Base-by-base conservation (phyloP, 768 basidiomycete species). In the Lanmaoa rubissima region DNA sequence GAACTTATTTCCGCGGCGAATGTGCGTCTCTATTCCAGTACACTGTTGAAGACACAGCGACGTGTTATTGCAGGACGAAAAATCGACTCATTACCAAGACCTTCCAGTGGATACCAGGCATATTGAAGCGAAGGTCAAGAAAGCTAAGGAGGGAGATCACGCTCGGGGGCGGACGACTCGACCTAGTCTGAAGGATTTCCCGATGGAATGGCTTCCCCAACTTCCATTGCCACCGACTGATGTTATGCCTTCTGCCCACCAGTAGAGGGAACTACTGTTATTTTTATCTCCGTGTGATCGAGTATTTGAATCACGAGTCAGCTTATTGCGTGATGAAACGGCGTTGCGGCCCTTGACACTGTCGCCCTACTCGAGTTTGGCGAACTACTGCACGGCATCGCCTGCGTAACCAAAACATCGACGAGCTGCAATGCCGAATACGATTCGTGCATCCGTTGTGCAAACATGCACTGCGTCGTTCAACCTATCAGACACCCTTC, bases 91-190 rank as follows among this genome's bases (percentile, higher is more conserved):
- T 81, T 63, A 73, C 88, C 67, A 75, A 75, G 42, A 82, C 86
- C 63, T 94, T 31, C 93, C 95, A 2, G 65, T 92, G n/a, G 94
- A 97, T 69, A 73, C 80, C 40, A 84, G 95, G 54, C 92, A 95
- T 73, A 72, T 94, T 19, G 80, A 84, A 63, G 82, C 90, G 3
- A 88, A 85, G 69, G 76, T 78, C 44, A 77, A 78, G 62, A 94
- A 92, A 73, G 84, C 85, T 47, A 87, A 84, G 69, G 83, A 81
- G 66, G 88, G 88, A 24, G 89, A 87, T 57, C 84, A 89, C 71
- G 76, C 80, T 48, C 78, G 80, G 54, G 78, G 79, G 61, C 77
- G 82, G 60, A 68, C 78, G 35, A 73, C 81, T 49, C 79, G 83
- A 58, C 85, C 91, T 26, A 82, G 88, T 19, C 76, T 94, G 52